These are phyloP conservation scores for Cyclostephanos invisitatus DNA, from an alignment of 108 stramenopile species.

Conservation along the genomic window DNA sequence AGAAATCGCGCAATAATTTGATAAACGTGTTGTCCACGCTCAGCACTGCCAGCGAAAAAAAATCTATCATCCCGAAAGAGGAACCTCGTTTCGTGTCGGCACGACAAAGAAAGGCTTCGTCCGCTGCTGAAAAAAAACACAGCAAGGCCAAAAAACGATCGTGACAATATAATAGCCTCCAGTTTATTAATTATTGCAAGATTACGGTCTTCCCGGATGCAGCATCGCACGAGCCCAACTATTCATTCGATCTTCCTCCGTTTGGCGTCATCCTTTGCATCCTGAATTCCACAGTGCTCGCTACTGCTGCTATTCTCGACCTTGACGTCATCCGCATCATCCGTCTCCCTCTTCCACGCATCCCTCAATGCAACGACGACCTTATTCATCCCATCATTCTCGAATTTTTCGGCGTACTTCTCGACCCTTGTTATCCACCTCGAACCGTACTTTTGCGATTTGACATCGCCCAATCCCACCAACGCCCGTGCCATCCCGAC, in stretches of 20 bases:
- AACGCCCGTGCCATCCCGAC: conserved; percentile 72
- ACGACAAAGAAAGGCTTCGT: conserved; percentile 59
- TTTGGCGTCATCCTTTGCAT: conserved; percentile 10
- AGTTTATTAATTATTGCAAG: too few species aligned
- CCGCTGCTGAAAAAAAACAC: conserved; percentile 33
- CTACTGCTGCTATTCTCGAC: not conserved
- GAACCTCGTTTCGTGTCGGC: conserved; percentile 38
- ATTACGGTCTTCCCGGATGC: too few species aligned
- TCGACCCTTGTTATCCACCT: conserved; percentile 67
- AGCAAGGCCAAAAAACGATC: conserved; percentile 30
- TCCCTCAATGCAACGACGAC: conserved; percentile 66
- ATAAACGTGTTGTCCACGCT: conserved; percentile 47
- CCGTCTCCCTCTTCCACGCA: conserved; percentile 43
- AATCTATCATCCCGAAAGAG: conserved; percentile 9
- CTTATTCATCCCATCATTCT: conserved; percentile 65
- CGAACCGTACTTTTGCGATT: conserved; percentile 72
- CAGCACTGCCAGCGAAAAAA: conserved; percentile 11
- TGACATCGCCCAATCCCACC: conserved; percentile 77
- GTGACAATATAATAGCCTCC: too few species aligned
- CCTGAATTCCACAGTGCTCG: not conserved
- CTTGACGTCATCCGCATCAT: not conserved
- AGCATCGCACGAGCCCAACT: not conserved
- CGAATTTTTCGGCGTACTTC: conserved; percentile 64
- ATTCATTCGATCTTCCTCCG: conserved; percentile 20
- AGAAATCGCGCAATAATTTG: conserved; percentile 48